Conservation (phyloP, 176 grass and related monocot genomes). For the Oryza glumipatula region DNA sequence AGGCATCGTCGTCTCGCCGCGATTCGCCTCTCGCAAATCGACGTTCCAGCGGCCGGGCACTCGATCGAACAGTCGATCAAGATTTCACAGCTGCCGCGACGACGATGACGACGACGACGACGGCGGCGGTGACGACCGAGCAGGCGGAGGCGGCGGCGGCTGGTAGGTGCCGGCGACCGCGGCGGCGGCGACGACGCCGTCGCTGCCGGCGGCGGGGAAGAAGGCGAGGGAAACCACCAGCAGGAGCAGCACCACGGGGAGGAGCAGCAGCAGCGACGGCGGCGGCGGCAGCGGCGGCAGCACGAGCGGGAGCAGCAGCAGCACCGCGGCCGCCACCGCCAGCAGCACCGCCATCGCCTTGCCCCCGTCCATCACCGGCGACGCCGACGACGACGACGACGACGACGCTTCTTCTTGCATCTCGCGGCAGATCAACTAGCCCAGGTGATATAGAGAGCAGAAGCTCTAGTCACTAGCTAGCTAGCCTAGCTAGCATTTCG, state of each 20-base stretch:
- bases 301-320: constrained; percentile 62
- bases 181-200: background rate
- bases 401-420: background rate
- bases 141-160: background rate
- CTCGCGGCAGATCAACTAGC: background rate
- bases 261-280: constrained; percentile 48
- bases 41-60: background rate
- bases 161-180: constrained; percentile 3
- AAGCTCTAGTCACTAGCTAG: background rate
- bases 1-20: background rate
- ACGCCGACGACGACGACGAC: background rate
- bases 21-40: background rate
- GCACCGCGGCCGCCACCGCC: constrained; percentile 35
- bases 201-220: constrained; percentile 5
- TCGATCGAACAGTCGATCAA: background rate
- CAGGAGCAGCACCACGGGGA: constrained; percentile 59
- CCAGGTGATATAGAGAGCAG: too few relatives aligned
- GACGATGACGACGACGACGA: background rate
- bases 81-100: background rate
- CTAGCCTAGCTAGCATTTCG: background rate
- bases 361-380: constrained; percentile 14
- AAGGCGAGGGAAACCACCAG: constrained; percentile 61
- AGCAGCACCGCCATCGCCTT: constrained; percentile 24
- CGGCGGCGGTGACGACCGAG: background rate
- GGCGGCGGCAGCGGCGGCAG: constrained; percentile 68